Conservation (phyloP, 768 basidiomycete genomes). For the Russula lepida region DNA sequence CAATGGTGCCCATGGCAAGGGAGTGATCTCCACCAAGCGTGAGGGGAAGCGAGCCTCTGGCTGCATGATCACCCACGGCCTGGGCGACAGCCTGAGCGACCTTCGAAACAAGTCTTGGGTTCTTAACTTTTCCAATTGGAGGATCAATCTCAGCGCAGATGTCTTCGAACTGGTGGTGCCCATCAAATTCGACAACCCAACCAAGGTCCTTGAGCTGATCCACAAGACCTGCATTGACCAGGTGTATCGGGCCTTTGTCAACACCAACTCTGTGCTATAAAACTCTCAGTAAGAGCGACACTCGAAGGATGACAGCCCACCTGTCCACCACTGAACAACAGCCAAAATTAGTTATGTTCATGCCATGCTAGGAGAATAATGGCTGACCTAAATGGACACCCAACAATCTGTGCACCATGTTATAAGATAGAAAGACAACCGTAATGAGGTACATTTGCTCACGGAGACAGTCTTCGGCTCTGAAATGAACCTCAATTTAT, state of each 20-base stretch:
- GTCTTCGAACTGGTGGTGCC: slow-evolving; percentile 83
- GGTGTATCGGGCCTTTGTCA: slow-evolving; percentile 79
- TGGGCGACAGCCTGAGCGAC: slow-evolving; percentile 76
- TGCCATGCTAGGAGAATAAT: neutral
- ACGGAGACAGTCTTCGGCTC: slow-evolving; percentile 76
- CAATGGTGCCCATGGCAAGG: slow-evolving; percentile 91
- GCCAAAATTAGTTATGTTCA: neutral
- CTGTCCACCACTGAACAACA: slow-evolving; percentile 50
- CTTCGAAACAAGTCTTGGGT: slow-evolving; percentile 77
- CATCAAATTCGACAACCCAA: slow-evolving; percentile 86
- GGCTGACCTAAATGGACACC: slow-evolving; percentile 89
- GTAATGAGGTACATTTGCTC: neutral
- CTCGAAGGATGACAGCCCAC: slow-evolving; percentile 31
- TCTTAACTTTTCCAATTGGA: slow-evolving; percentile 83
- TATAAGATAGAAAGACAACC: slow-evolving; percentile 10
- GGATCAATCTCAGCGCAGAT: slow-evolving; percentile 57
- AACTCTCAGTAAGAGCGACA: slow-evolving; percentile 11
- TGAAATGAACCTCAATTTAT: slow-evolving; percentile 39
- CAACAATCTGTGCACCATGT: slow-evolving; percentile 57
- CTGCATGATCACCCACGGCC: slow-evolving; percentile 65
- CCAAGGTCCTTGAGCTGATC: slow-evolving; percentile 69
- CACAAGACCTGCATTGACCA: slow-evolving; percentile 81
- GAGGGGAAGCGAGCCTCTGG: slow-evolving; percentile 74
- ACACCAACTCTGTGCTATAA: slow-evolving; percentile 67
- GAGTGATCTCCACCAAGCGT: slow-evolving; percentile 97